Evolutionary conservation across 768 basidiomycete genomes (phyloP), one percentile per base, ranked within the genome.

Genomic region (Hysterangium stoloniferum): DNA sequence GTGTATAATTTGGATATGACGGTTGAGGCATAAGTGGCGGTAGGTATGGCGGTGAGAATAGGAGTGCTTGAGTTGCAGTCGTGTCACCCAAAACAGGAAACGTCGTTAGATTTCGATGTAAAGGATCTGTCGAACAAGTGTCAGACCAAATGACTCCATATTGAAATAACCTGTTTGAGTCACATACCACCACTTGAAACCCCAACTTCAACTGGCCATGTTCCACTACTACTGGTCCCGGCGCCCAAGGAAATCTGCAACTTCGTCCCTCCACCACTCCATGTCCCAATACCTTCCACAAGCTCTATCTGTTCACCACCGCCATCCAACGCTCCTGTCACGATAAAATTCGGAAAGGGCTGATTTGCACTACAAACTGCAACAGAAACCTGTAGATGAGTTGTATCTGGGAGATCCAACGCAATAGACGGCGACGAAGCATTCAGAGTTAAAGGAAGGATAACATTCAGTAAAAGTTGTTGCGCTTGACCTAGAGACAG

Each of bases 1-100:
- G 73, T 1, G 82, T 82, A 61, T 86, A 91, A 58, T 89, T 89
- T 9, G 88, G 88, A 59, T 75, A 91, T 22, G 64, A 66, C 1
- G 84, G 79, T 34, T 1, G 56, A 24, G 1, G 59, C 53, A 9
- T 68, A 53, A 0, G 66, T 49, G 6, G 66, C 57, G 29, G 36
- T 53, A 80, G 58, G 52, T 63, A 80, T 0, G 75, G 64, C 6
- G 77, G 75, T 0, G 88, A 90, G 63, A 86, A 87, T 9, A 90
- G 58, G 25, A 91, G 63, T 0, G 78, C 85, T 60, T 86, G 79
- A 45, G 80, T 85, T 5, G 80, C 67, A 1, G 86, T 86, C 1
- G 84, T 80, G 61, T 91, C 88, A 2, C 84, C 85, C 1, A 89
- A 66, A 5, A 84, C 63, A 1, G 85, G 85, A 1, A 74, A 58